phyloP scores from a whole-genome alignment of 2,329 filamentous ascomycete genomes.

The Talaromyces marneffei region DNA sequence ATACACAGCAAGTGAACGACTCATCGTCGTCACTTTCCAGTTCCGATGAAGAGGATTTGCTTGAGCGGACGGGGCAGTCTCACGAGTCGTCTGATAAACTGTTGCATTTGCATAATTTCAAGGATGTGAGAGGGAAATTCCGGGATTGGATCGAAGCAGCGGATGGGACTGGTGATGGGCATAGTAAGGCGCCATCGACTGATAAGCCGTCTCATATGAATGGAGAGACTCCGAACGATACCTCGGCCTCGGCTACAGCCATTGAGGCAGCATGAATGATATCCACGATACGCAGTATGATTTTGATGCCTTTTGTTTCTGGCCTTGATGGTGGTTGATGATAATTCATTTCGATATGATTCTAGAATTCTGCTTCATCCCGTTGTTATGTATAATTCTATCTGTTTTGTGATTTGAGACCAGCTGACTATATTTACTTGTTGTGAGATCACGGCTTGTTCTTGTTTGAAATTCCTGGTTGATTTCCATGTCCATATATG shows the following conservation, averaged over 20 bases:
- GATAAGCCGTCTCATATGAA: background rate
- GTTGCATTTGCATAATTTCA: constrained; percentile 31
- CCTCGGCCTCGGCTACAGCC: background rate
- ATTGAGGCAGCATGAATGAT: background rate
- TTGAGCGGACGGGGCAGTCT: constrained; percentile 31
- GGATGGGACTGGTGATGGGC: constrained; percentile 1
- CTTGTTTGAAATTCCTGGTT: background rate
- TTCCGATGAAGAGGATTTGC: constrained; percentile 55
- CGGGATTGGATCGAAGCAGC: constrained; percentile 31
- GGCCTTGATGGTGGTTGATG: background rate
- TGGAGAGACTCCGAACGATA: background rate
- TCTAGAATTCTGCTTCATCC: background rate
- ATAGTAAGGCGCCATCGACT: background rate
- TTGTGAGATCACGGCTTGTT: background rate
- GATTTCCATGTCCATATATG: background rate
- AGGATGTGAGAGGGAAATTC: constrained; percentile 33
- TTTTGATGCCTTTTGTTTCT: background rate
- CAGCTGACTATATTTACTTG: background rate
- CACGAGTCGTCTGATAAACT: constrained; percentile 19
- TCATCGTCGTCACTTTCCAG: constrained; percentile 43
- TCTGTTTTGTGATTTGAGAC: background rate
- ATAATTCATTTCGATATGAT: background rate
- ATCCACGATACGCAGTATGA: background rate
- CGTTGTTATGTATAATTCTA: background rate
- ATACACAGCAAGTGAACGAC: constrained; percentile 45